phyloP scores from a whole-genome alignment of 495 filamentous ascomycete species.

The Parathielavia appendiculata region DNA sequence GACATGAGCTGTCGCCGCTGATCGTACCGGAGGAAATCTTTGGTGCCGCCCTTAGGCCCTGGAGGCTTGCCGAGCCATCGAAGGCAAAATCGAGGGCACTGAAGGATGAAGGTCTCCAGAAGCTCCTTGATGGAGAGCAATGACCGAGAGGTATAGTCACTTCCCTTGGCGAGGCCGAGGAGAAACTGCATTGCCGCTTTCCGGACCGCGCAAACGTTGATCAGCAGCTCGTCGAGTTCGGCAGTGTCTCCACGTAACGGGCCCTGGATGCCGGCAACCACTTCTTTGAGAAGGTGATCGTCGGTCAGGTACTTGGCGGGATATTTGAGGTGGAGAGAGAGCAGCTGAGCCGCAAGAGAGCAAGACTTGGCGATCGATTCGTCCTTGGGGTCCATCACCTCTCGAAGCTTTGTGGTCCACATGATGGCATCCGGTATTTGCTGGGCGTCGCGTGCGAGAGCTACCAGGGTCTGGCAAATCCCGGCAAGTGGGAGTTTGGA shows the following conservation, averaged over 20 bases:
- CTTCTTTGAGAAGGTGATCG: slow-evolving; percentile 40
- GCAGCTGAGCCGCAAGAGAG: slow-evolving; percentile 40
- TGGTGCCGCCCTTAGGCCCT: slow-evolving; percentile 37
- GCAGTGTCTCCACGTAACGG: slow-evolving; percentile 55
- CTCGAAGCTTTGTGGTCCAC: slow-evolving; percentile 44
- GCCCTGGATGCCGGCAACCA: slow-evolving; percentile 51
- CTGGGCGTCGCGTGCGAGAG: slow-evolving; percentile 41
- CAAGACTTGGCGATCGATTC: slow-evolving; percentile 44
- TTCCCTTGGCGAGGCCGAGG: slow-evolving; percentile 18
- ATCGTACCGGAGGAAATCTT: slow-evolving; percentile 49
- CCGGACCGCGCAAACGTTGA: slow-evolving; percentile 58
- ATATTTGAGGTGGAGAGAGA: slow-evolving; percentile 41
- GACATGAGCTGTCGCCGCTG: slow-evolving; percentile 49
- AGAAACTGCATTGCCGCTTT: slow-evolving; percentile 55
- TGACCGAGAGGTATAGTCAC: slow-evolving; percentile 3
- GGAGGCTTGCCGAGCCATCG: slow-evolving; percentile 54
- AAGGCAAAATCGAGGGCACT: slow-evolving; percentile 48
- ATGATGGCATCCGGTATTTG: slow-evolving; percentile 42
- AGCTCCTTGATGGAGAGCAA: slow-evolving; percentile 23
- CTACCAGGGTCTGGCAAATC: slow-evolving; percentile 39
- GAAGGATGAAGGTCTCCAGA: slow-evolving; percentile 47
- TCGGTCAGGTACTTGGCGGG: slow-evolving; percentile 29
- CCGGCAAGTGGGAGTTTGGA: slow-evolving; percentile 33
- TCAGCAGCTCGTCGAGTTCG: slow-evolving; percentile 67
- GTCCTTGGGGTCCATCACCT: slow-evolving; percentile 26